These are phyloP conservation scores for Staphylotrichum longicolle DNA, from an alignment of 495 filamentous ascomycete species.

Conservation along the genomic window DNA sequence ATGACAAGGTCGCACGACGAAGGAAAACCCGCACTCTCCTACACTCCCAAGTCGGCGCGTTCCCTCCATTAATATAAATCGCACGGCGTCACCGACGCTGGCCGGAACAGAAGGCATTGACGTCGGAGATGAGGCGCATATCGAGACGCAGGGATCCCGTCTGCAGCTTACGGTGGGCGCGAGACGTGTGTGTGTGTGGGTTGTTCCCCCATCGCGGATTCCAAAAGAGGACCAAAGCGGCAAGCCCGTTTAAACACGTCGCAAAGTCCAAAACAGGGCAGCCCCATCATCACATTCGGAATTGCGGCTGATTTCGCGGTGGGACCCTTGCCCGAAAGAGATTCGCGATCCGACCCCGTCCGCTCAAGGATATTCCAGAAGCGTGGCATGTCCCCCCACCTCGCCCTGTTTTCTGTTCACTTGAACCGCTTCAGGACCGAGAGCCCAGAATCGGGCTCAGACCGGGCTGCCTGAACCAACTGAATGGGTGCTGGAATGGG, in stretches of 20 bases:
- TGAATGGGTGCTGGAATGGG: not conserved
- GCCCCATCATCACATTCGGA: conserved; percentile 10
- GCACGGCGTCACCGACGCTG: conserved; percentile 4
- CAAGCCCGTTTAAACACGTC: not conserved
- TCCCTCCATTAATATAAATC: conserved; percentile 1
- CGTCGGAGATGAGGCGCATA: conserved; percentile 39
- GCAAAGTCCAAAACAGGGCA: conserved; percentile 7
- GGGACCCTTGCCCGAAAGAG: conserved; percentile 8
- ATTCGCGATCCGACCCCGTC: not conserved
- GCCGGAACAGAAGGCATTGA: conserved; percentile 28
- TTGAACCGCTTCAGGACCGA: not conserved
- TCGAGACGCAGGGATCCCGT: conserved; percentile 23
- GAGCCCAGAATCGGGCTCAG: not conserved
- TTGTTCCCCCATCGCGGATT: not conserved
- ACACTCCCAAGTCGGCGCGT: not conserved
- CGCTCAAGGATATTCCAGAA: conserved; percentile 2
- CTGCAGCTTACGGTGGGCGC: not conserved
- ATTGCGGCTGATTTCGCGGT: conserved; percentile 14
- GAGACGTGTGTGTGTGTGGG: too few species aligned
- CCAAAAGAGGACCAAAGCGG: not conserved
- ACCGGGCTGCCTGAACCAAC: conserved; percentile 10
- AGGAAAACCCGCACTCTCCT: not conserved
- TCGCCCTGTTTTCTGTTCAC: too few species aligned
- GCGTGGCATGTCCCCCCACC: not conserved
- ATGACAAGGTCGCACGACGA: conserved; percentile 24